phyloP scores from a whole-genome alignment of 768 basidiomycete genomes.

The Tricholoma sp. region DNA sequence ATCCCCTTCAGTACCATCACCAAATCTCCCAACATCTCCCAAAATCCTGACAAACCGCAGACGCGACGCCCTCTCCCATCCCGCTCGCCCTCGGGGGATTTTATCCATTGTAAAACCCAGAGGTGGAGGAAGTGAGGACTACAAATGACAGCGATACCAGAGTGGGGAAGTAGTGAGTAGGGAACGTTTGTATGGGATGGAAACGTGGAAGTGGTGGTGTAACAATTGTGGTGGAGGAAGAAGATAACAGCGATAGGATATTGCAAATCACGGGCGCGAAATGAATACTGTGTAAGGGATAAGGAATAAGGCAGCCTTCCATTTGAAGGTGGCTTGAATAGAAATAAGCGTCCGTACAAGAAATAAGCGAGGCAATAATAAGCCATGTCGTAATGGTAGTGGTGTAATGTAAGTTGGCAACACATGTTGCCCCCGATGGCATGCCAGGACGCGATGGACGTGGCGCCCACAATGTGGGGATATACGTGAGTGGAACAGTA shows the following conservation, averaged over 20 bases:
- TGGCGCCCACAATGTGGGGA: not conserved
- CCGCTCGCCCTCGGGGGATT: slow-evolving; percentile 49
- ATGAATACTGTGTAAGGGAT: slow-evolving; percentile 16
- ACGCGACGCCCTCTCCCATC: slow-evolving; percentile 71
- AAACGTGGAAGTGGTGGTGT: slow-evolving; percentile 1
- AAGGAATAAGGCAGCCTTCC: slow-evolving; percentile 19
- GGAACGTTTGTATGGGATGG: slow-evolving; percentile 11
- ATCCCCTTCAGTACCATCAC: slow-evolving; percentile 5
- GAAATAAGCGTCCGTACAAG: slow-evolving; percentile 74
- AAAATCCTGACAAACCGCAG: slow-evolving; percentile 19
- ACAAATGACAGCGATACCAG: slow-evolving; percentile 35
- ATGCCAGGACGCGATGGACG: not conserved
- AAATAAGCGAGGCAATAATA: slow-evolving; percentile 28
- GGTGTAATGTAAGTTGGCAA: slow-evolving; percentile 22
- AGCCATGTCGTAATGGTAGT: slow-evolving; percentile 22
- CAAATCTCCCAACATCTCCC: slow-evolving; percentile 12
- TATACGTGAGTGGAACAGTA: not conserved
- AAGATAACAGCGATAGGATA: slow-evolving; percentile 19
- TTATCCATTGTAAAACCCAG: slow-evolving; percentile 22
- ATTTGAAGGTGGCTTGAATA: slow-evolving; percentile 39
- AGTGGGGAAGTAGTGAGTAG: slow-evolving; percentile 9
- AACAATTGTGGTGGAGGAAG: slow-evolving; percentile 6
- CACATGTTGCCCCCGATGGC: slow-evolving; percentile 13
- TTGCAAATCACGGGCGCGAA: slow-evolving; percentile 28
- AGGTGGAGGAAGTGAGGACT: slow-evolving; percentile 69